Conservation (phyloP, 2,329 filamentous ascomycete species). For the Monilinia vaccinii-corymbosi region DNA sequence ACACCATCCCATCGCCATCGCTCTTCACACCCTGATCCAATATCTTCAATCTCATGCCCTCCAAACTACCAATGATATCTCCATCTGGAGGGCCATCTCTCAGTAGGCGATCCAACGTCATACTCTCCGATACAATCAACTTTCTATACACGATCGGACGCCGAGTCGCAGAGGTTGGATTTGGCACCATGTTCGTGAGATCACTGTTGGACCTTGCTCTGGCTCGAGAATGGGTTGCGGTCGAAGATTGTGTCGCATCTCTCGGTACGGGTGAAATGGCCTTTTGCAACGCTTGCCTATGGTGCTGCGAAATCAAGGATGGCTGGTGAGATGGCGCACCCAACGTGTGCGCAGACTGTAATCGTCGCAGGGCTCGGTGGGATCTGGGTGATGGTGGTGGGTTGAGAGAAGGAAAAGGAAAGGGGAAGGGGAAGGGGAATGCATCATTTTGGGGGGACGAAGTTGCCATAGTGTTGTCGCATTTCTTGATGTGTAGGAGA, state of each 20-base stretch:
- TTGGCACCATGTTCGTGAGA: conserved; percentile 40
- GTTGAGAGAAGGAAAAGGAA: conserved; percentile 16
- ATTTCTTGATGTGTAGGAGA: too few relatives aligned
- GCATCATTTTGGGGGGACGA: too few relatives aligned
- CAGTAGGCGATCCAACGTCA: conserved; percentile 65
- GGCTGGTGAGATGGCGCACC: conserved; percentile 43
- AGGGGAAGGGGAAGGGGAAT: too few relatives aligned
- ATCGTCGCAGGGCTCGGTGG: conserved; percentile 59
- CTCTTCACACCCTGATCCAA: conserved; percentile 68
- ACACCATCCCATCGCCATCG: conserved; percentile 73
- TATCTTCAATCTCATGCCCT: conserved; percentile 64
- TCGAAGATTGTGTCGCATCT: conserved; percentile 13
- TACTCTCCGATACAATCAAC: conserved; percentile 42
- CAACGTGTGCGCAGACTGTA: conserved; percentile 67
- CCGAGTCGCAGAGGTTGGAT: conserved; percentile 33
- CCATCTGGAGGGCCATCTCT: conserved; percentile 70
- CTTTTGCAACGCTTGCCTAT: conserved; percentile 37
- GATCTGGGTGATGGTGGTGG: conserved; percentile 54
- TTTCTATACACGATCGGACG: conserved; percentile 38
- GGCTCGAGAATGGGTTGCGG: conserved; percentile 32
- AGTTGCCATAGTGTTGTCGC: too few relatives aligned
- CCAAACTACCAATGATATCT: conserved; percentile 56
- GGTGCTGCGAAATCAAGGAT: conserved; percentile 56
- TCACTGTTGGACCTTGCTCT: conserved; percentile 67
- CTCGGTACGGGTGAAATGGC: conserved; percentile 10